Evolutionary conservation across 352 stramenopile genomes (phyloP).

Genomic region (Phytophthora fragariae): DNA sequence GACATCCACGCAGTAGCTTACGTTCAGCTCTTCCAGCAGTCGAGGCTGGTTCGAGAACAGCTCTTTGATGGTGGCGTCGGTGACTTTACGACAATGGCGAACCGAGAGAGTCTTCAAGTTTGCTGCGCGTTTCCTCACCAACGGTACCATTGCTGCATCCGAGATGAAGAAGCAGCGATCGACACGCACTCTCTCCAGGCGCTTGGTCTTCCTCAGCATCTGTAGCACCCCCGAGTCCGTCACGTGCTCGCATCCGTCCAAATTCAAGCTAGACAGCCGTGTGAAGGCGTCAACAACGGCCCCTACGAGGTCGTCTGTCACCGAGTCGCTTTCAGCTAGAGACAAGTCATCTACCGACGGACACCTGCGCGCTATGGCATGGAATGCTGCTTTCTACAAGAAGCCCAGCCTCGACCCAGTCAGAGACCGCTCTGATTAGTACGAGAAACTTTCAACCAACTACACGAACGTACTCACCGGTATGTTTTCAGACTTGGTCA

Average conservation of each 20-base stretch:
- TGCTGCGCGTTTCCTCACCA: constrained; percentile 47
- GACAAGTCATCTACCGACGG: constrained; percentile 42
- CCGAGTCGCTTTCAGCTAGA: constrained; percentile 49
- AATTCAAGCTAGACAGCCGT: constrained; percentile 48
- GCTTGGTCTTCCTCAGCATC: constrained; percentile 48
- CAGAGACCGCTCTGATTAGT: constrained; percentile 16
- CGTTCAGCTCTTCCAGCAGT: constrained; percentile 62
- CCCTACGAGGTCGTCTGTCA: constrained; percentile 67
- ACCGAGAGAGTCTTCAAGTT: constrained; percentile 56
- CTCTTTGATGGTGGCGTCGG: constrained; percentile 52
- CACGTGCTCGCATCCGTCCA: constrained; percentile 59
- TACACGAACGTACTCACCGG: constrained; percentile 30
- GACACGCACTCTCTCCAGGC: constrained; percentile 51
- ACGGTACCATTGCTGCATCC: constrained; percentile 43
- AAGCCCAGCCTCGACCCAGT: constrained; percentile 15
- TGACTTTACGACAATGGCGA: constrained; percentile 44
- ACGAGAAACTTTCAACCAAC: background rate
- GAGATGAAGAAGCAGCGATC: constrained; percentile 56
- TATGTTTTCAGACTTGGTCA: constrained; percentile 50
- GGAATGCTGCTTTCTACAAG: constrained; percentile 61
- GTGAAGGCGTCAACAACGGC: constrained; percentile 45
- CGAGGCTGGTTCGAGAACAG: constrained; percentile 57
- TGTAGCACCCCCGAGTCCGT: constrained; percentile 59
- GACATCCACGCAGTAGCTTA: constrained; percentile 58
- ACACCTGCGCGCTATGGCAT: constrained; percentile 36